Percentiles rank a stretch among this genome's conserved stretches.
phyloP scores from a whole-genome alignment of 805 yeast species.

The Zygosaccharomyces pseudorouxii region DNA sequence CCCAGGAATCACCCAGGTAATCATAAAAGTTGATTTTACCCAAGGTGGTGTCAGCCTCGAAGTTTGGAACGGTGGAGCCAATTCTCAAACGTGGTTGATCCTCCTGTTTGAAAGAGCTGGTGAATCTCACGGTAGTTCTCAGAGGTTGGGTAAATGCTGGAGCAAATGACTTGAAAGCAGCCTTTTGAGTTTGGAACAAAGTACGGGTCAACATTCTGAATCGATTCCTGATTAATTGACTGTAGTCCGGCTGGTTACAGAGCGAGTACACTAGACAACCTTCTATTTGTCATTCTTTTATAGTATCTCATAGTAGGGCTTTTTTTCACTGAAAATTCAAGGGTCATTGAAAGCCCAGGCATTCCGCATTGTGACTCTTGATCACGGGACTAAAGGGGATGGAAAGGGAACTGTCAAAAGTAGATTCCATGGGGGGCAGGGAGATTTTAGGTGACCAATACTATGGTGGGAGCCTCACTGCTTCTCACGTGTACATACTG shows the following conservation, averaged over 20 bases:
- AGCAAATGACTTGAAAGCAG: not conserved
- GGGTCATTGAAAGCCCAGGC: not conserved
- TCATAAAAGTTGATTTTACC: slow-evolving; percentile 87
- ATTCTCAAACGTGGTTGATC: slow-evolving; percentile 63
- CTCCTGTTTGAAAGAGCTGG: slow-evolving; percentile 48
- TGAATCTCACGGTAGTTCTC: slow-evolving; percentile 31
- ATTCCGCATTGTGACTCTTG: slow-evolving; percentile 1
- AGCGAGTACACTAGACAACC: not conserved
- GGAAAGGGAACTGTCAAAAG: not conserved
- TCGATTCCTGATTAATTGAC: not conserved
- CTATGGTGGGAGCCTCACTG: too few species aligned
- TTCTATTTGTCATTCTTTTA: not conserved
- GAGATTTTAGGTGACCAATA: too few species aligned
- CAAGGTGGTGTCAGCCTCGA: slow-evolving; percentile 72
- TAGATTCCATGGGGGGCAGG: not conserved
- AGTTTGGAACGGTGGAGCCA: slow-evolving; percentile 85
- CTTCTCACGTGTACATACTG: too few species aligned
- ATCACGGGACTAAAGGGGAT: not conserved
- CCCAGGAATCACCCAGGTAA: slow-evolving; percentile 82
- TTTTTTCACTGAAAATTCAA: not conserved
- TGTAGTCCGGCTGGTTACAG: not conserved
- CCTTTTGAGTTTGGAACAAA: not conserved
- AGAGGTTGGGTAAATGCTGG: slow-evolving; percentile 13
- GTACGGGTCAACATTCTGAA: not conserved
- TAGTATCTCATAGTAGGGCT: not conserved